Conservation (phyloP, 1,284 basidiomycete genomes). For the Ceratobasidium sp. region DNA sequence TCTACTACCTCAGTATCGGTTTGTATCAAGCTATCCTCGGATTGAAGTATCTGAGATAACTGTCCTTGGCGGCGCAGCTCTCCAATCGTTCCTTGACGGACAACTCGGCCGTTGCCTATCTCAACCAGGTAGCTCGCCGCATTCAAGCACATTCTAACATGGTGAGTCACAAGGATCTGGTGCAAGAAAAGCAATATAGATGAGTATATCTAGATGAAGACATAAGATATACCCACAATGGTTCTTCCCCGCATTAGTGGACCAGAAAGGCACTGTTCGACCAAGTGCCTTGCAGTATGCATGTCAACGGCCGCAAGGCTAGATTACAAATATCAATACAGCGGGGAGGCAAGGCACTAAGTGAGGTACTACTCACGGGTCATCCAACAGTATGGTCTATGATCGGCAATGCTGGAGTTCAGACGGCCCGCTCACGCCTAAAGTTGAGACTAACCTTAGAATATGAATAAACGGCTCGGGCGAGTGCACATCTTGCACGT, state of each 20-base stretch:
- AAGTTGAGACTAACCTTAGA: constrained; percentile 52
- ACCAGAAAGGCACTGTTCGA: constrained; percentile 68
- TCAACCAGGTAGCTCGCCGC: constrained; percentile 71
- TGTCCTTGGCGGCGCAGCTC: constrained; percentile 63
- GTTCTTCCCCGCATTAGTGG: constrained; percentile 70
- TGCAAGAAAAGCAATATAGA: not conserved
- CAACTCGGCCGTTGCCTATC: constrained; percentile 64
- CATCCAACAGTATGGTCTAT: constrained; percentile 82
- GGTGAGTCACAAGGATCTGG: constrained; percentile 83
- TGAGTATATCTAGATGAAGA: not conserved
- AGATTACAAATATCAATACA: constrained; percentile 3
- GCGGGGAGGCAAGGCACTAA: not conserved
- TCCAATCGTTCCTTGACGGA: constrained; percentile 65
- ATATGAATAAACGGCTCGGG: constrained; percentile 69
- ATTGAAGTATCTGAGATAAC: constrained; percentile 55
- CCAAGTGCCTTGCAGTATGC: constrained; percentile 81
- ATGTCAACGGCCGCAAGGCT: constrained; percentile 89
- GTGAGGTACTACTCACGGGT: constrained; percentile 60
- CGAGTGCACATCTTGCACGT: constrained; percentile 75
- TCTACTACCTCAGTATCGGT: constrained; percentile 54
- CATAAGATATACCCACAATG: constrained; percentile 52
- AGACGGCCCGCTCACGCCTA: constrained; percentile 23
- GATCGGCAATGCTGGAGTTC: constrained; percentile 37
- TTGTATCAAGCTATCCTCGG: constrained; percentile 46
- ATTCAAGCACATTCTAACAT: constrained; percentile 75